phyloP scores from a whole-genome alignment of 805 yeast species.

The Peterozyma toletana region DNA sequence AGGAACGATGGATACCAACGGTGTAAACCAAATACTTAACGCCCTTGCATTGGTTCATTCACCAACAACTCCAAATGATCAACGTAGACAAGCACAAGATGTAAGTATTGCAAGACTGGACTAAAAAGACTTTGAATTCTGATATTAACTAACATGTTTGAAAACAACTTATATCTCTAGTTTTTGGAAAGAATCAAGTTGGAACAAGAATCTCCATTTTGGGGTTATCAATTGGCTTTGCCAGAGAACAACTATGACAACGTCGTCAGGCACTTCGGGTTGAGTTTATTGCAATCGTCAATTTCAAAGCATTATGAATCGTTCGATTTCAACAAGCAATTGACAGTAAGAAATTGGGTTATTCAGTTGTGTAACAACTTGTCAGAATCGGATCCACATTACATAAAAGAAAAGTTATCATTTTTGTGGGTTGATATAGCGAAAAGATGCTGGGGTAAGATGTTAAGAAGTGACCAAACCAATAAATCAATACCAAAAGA shows the following conservation, averaged over 20 bases:
- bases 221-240: constrained; percentile 84
- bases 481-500: constrained; percentile 21
- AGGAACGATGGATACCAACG: constrained; percentile 50
- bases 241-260: constrained; percentile 53
- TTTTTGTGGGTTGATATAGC: constrained; percentile 88
- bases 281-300: constrained; percentile 70
- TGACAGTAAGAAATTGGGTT: constrained; percentile 78
- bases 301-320: constrained; percentile 51
- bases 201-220: constrained; percentile 78
- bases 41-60: constrained; percentile 75
- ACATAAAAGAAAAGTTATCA: constrained; percentile 82
- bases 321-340: constrained; percentile 45
- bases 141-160: constrained; percentile 1
- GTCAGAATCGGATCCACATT: constrained; percentile 71
- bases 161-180: constrained; percentile 10
- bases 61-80: constrained; percentile 51
- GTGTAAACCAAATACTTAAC: constrained; percentile 64
- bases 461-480: constrained; percentile 28
- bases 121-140: neutral
- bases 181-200: constrained; percentile 72
- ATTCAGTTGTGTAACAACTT: constrained; percentile 66
- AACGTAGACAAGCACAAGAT: constrained; percentile 45
- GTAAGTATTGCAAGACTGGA: constrained; percentile 18
- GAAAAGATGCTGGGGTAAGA: constrained; percentile 85
- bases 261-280: constrained; percentile 85